Conservation (phyloP, 2,329 filamentous ascomycete species). For the Nannizzia gypsea region DNA sequence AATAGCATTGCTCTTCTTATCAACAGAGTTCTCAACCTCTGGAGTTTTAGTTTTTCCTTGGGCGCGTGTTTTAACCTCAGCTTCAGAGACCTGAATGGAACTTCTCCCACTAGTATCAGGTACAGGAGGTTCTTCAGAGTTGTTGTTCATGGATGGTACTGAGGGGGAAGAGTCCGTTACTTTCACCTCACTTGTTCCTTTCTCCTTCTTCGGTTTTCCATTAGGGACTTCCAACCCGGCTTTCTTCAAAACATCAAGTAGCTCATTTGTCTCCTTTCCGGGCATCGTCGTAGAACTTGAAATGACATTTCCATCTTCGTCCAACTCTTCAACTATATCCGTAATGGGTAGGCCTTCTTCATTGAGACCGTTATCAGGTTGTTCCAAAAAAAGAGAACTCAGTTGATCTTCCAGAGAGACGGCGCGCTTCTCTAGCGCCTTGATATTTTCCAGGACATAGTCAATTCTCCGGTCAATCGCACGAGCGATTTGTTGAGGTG, state of each 20-base stretch:
- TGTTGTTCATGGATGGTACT: background rate
- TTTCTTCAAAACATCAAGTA: conserved; percentile 63
- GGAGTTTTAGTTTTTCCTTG: background rate
- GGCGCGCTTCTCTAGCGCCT: conserved; percentile 61
- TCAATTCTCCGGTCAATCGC: conserved; percentile 67
- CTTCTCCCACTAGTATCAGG: background rate
- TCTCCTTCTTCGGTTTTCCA: conserved; percentile 11
- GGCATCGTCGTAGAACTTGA: conserved; percentile 56
- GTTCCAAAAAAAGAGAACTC: conserved; percentile 47
- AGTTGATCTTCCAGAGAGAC: conserved; percentile 58
- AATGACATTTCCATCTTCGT: conserved; percentile 78
- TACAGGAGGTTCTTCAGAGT: background rate
- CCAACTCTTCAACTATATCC: conserved; percentile 84
- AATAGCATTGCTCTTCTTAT: background rate
- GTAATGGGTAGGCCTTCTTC: conserved; percentile 63
- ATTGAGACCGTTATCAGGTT: conserved; percentile 40
- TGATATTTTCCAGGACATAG: conserved; percentile 75
- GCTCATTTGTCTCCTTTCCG: conserved; percentile 52
- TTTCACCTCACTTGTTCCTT: conserved; percentile 6
- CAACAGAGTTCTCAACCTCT: background rate
- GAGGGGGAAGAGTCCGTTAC: background rate
- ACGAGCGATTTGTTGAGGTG: conserved; percentile 52
- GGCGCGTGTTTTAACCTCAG: background rate
- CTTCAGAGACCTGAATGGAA: too few relatives aligned
- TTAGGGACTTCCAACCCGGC: conserved; percentile 50